These are phyloP conservation scores for Willaertia magna DNA, from an alignment of 208 protist genomes.

Conservation along the genomic window DNA sequence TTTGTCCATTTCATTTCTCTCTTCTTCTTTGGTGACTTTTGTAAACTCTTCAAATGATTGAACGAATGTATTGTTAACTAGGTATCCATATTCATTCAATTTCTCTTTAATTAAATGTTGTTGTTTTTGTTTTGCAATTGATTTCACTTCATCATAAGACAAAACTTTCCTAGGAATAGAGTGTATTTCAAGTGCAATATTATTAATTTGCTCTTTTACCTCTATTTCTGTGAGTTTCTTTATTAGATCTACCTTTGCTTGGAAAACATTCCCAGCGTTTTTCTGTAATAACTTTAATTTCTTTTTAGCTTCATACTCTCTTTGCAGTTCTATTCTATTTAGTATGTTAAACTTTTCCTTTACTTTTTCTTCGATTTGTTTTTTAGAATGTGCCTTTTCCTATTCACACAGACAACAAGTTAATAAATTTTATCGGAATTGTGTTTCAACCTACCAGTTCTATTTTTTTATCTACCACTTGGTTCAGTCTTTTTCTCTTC, in stretches of 20 bases:
- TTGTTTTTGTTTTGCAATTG: background rate
- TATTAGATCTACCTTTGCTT: background rate
- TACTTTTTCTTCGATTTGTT: background rate
- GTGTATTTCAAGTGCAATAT: background rate
- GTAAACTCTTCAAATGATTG: background rate
- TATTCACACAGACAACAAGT: background rate
- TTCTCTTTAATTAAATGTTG: background rate
- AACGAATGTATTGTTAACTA: background rate
- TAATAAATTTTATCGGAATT: too few species aligned
- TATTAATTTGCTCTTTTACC: background rate
- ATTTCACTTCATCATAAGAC: background rate
- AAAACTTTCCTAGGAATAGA: background rate
- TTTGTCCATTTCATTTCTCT: background rate
- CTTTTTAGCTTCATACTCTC: background rate
- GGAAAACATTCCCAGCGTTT: background rate
- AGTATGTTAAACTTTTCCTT: background rate
- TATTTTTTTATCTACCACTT: background rate
- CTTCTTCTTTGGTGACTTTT: background rate
- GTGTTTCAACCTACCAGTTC: background rate
- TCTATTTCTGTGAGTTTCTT: conserved; percentile 8
- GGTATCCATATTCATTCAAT: background rate
- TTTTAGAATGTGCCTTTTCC: background rate
- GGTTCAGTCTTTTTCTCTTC: background rate
- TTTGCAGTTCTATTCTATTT: background rate
- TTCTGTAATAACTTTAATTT: background rate